Conservation (phyloP, 441 rosid genomes). For the Erodium trifolium region DNA sequence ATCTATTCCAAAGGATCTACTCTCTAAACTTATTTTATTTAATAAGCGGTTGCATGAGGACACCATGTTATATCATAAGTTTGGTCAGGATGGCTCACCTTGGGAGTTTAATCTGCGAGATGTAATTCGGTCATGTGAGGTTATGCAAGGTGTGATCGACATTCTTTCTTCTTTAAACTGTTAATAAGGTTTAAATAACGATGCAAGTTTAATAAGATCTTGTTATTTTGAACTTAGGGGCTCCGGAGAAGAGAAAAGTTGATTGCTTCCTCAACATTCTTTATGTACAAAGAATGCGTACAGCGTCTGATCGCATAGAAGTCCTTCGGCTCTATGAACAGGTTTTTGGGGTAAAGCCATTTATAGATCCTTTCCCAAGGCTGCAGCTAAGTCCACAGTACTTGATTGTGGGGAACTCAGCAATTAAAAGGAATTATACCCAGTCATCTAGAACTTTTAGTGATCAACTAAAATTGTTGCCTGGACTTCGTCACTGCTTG, state of each 20-base stretch:
- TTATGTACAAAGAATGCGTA: conserved; percentile 95
- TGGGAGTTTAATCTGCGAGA: conserved; percentile 99
- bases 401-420: conserved; percentile 60
- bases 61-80: conserved; percentile 61
- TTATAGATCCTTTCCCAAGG: conserved; percentile 71
- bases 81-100: conserved; percentile 90
- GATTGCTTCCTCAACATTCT: conserved; percentile 69
- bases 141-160: conserved; percentile 53
- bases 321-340: conserved; percentile 64
- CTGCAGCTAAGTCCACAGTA: conserved; percentile 57
- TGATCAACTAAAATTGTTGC: conserved; percentile 57
- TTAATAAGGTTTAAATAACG: background rate
- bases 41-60: conserved; percentile 80
- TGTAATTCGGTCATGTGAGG: conserved; percentile 83
- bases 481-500: conserved; percentile 68
- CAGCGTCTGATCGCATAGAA: conserved; percentile 72
- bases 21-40: conserved; percentile 68
- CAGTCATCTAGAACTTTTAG: conserved; percentile 32
- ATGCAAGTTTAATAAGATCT: conserved; percentile 9
- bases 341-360: conserved; percentile 57
- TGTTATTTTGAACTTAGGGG: conserved; percentile 28
- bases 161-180: conserved; percentile 2
- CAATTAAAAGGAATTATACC: conserved; percentile 49
- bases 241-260: conserved; percentile 27
- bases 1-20: conserved; percentile 53